These are phyloP conservation scores for Coelastrella sp. DNA, from an alignment of 139 green algal species.

Conservation along the genomic window DNA sequence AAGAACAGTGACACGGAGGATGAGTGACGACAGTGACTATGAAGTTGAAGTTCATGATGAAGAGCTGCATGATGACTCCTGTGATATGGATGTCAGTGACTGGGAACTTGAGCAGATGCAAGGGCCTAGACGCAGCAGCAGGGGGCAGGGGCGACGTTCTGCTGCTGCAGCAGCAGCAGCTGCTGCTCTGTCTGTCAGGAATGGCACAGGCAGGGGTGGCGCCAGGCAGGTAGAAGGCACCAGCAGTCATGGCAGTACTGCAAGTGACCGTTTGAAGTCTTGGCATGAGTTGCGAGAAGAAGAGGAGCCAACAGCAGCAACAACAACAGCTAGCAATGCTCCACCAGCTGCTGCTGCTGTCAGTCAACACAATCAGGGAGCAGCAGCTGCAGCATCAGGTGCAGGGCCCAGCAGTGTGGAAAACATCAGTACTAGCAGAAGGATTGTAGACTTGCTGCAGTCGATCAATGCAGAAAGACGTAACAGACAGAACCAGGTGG, in stretches of 20 bases:
- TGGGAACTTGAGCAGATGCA: neutral
- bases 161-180: neutral
- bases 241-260: neutral
- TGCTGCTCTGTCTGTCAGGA: no score
- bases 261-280: neutral
- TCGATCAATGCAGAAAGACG: neutral
- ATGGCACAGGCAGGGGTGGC: neutral
- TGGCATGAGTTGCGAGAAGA: neutral
- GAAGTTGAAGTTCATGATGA: neutral
- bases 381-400: neutral
- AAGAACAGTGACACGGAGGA: neutral
- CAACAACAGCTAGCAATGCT: neutral
- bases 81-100: neutral
- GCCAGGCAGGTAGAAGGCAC: neutral
- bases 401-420: neutral
- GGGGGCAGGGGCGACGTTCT: neutral
- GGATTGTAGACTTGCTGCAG: neutral
- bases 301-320: neutral
- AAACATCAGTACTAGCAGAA: no score
- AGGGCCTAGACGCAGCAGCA: neutral
- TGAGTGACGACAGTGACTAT: neutral
- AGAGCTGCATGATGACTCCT: neutral
- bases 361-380: no score
- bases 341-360: neutral
- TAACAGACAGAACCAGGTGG: neutral